Conservation (phyloP, 345 rosid genomes). For the Cardamine chenopodiifolia region DNA sequence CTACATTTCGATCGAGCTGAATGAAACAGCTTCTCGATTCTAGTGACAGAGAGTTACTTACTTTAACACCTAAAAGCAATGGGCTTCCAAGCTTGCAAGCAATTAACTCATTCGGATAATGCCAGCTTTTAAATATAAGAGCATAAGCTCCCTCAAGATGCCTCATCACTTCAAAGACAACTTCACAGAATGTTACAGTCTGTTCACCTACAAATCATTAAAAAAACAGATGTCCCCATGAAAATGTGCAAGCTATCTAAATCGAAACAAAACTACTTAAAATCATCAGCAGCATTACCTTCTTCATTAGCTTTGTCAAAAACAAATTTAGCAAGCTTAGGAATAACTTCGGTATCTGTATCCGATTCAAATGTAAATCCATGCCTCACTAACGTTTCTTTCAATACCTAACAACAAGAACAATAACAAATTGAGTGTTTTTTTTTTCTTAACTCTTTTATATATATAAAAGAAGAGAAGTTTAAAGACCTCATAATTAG, state of each 20-base stretch:
- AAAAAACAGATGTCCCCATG: constrained; percentile 6
- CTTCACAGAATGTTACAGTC: constrained; percentile 78
- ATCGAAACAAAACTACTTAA: constrained; percentile 13
- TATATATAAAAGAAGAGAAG: background rate
- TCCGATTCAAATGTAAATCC: constrained; percentile 92
- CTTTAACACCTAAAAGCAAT: constrained; percentile 89
- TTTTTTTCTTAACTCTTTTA: background rate
- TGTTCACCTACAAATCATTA: constrained; percentile 59
- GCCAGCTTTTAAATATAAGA: constrained; percentile 87
- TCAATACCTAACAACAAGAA: constrained; percentile 58
- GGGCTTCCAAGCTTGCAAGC: constrained; percentile 99
- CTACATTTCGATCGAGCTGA: background rate
- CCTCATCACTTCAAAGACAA: constrained; percentile 93
- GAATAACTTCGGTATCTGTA: constrained; percentile 95
- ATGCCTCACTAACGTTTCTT: constrained; percentile 74
- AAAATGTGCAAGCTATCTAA: background rate
- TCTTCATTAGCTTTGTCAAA: constrained; percentile 88
- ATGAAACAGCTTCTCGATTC: constrained; percentile 19
- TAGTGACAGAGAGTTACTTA: constrained; percentile 45
- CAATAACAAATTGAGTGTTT: background rate
- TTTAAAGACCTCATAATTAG: constrained; percentile 78
- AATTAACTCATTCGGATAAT: constrained; percentile 90
- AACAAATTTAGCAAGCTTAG: constrained; percentile 90
- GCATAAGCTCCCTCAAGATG: constrained; percentile 99
- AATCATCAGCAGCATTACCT: constrained; percentile 47